Evolutionary conservation across 495 filamentous ascomycete genomes (phyloP).

Genomic region (Lasiosphaeria ovina): DNA sequence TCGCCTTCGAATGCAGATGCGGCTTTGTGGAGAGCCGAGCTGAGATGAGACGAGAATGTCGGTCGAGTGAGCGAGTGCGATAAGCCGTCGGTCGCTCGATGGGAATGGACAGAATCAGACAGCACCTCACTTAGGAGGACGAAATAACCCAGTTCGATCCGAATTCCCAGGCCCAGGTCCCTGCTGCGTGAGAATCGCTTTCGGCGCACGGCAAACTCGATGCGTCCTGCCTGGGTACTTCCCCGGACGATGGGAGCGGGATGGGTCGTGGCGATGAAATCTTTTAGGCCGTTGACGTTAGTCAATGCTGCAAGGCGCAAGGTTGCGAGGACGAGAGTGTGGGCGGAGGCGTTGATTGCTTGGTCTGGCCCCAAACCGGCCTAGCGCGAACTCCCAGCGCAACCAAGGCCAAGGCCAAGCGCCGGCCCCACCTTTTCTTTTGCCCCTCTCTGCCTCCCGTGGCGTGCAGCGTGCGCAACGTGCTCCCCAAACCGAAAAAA

Average conservation of each 20-base stretch:
- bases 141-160: not conserved
- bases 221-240: not conserved
- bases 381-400: slow-evolving; percentile 22
- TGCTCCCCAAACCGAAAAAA: too few relatives aligned
- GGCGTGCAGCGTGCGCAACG: not conserved
- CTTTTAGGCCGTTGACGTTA: slow-evolving; percentile 21
- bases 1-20: too few relatives aligned
- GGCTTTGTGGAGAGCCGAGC: too few relatives aligned
- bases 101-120: not conserved
- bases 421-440: slow-evolving; percentile 19
- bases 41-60: too few relatives aligned
- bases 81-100: not conserved
- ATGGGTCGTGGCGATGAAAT: slow-evolving; percentile 23
- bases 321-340: slow-evolving; percentile 32
- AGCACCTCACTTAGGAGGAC: not conserved
- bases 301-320: slow-evolving; percentile 26
- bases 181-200: not conserved
- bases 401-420: slow-evolving; percentile 8
- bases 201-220: slow-evolving; percentile 2
- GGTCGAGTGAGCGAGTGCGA: not conserved
- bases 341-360: slow-evolving; percentile 31
- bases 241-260: slow-evolving; percentile 5
- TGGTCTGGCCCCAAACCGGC: slow-evolving; percentile 15
- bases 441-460: not conserved
- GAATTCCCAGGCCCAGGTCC: not conserved